These are phyloP conservation scores for Magnolia kwangsiensis DNA, from an alignment of 164 flowering plant genomes.

Conservation along the genomic window DNA sequence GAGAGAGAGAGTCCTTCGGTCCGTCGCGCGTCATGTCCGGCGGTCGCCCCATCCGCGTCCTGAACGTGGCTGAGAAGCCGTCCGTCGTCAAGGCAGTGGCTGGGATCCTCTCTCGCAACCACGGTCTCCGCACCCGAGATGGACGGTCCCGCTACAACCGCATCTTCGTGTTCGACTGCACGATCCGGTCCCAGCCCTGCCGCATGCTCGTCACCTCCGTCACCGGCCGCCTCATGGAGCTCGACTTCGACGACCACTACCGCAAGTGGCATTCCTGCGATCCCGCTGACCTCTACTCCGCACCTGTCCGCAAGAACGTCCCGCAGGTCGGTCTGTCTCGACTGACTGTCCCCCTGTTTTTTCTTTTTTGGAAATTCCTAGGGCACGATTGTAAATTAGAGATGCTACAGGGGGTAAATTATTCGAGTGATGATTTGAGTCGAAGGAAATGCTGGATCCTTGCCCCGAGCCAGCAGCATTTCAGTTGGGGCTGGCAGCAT, in stretches of 20 bases:
- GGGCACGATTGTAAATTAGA: too few relatives aligned
- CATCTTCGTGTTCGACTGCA: conserved; percentile 80
- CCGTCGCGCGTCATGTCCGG: conserved; percentile 4
- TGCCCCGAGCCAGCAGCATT: too few relatives aligned
- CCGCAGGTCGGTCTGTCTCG: conserved; percentile 53
- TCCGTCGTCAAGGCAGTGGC: conserved; percentile 95
- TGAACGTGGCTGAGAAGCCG: conserved; percentile 99
- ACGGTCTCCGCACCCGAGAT: conserved; percentile 44
- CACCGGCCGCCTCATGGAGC: conserved; percentile 95
- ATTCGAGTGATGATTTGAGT: too few relatives aligned
- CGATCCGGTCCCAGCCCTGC: conserved; percentile 50
- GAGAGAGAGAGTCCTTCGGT: neutral
- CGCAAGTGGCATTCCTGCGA: conserved; percentile 91
- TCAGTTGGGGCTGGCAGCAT: too few relatives aligned
- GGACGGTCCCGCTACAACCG: conserved; percentile 84
- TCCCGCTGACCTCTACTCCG: conserved; percentile 72
- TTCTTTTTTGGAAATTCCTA: too few relatives aligned
- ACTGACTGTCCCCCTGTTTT: neutral
- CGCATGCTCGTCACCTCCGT: conserved; percentile 89
- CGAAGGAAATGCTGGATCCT: too few relatives aligned
- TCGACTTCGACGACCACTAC: conserved; percentile 75
- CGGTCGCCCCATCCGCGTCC: conserved; percentile 24
- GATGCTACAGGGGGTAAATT: too few relatives aligned
- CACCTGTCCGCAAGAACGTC: conserved; percentile 66
- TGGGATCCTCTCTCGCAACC: conserved; percentile 56